Evolutionary conservation across 2,329 filamentous ascomycete genomes (phyloP).

Genomic region (Colletotrichum tamarilloi): DNA sequence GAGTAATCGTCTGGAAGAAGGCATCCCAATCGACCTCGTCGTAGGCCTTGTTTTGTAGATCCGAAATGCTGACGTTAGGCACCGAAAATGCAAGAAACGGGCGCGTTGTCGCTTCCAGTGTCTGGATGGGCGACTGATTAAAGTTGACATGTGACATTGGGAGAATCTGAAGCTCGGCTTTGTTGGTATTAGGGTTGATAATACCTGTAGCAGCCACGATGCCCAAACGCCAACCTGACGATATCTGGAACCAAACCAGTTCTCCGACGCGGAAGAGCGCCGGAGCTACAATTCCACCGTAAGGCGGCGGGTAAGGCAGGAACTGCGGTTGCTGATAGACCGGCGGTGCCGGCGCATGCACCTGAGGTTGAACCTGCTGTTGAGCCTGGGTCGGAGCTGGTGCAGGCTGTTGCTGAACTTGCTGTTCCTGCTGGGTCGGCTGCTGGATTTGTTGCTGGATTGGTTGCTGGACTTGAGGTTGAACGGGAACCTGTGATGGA

Average conservation of each 20-base stretch:
- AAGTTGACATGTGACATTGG: conserved; percentile 53
- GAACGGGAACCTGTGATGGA: neutral
- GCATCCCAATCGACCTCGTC: conserved; percentile 56
- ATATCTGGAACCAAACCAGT: conserved; percentile 62
- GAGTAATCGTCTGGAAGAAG: conserved; percentile 44
- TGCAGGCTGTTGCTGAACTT: conserved; percentile 4
- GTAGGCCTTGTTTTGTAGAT: conserved; percentile 52
- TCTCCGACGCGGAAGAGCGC: conserved; percentile 60
- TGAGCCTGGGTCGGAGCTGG: conserved; percentile 11
- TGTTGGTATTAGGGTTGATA: conserved; percentile 39
- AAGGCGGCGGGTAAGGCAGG: conserved; percentile 28
- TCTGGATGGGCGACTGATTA: conserved; percentile 50
- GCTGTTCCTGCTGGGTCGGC: conserved; percentile 7
- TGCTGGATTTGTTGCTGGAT: conserved; percentile 1
- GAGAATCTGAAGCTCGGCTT: conserved; percentile 43
- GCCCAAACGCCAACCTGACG: conserved; percentile 60
- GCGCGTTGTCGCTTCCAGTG: conserved; percentile 54
- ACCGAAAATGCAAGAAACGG: conserved; percentile 65
- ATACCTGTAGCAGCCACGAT: conserved; percentile 50
- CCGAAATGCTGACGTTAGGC: conserved; percentile 52
- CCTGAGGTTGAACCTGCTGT: conserved; percentile 18
- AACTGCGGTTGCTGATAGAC: conserved; percentile 28
- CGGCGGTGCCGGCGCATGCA: conserved; percentile 12
- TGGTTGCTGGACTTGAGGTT: conserved; percentile 6
- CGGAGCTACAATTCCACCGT: conserved; percentile 29